Conservation (phyloP, 352 stramenopile species). For the Phytophthora megakarya region DNA sequence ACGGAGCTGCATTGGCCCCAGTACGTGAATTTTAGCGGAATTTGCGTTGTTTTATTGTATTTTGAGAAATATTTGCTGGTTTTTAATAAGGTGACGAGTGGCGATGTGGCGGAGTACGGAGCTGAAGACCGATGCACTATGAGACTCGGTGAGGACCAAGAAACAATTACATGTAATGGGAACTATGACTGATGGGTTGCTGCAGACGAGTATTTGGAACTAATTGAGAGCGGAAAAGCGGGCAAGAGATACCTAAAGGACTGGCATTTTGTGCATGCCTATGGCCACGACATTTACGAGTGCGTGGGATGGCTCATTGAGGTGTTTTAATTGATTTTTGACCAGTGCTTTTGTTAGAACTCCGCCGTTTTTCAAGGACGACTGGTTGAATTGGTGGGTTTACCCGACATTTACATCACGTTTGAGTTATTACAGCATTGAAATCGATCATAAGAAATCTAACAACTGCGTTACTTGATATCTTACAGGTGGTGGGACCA, state of each 20-base stretch:
- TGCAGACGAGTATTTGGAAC: slow-evolving; percentile 66
- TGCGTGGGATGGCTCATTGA: slow-evolving; percentile 29
- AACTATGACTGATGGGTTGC: slow-evolving; percentile 1
- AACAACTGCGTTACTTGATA: slow-evolving; percentile 4
- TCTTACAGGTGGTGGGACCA: slow-evolving; percentile 74
- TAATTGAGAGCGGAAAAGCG: slow-evolving; percentile 46
- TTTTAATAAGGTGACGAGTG: slow-evolving; percentile 59
- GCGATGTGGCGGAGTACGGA: slow-evolving; percentile 63
- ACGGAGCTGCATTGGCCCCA: slow-evolving; percentile 59
- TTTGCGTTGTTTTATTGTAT: not conserved
- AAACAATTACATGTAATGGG: no score
- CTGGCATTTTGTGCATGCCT: slow-evolving; percentile 82
- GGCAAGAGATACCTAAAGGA: slow-evolving; percentile 86
- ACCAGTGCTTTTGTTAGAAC: slow-evolving; percentile 48
- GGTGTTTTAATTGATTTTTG: not conserved
- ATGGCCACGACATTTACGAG: slow-evolving; percentile 63
- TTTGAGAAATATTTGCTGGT: not conserved
- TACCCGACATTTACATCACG: no score
- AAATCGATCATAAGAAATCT: not conserved
- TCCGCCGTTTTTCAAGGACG: slow-evolving; percentile 86
- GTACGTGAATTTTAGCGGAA: slow-evolving; percentile 27
- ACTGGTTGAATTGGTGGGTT: slow-evolving; percentile 92
- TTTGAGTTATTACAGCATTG: no score
- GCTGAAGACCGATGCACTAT: slow-evolving; percentile 60
- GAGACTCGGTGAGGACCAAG: slow-evolving; percentile 51